Evolutionary conservation across 768 basidiomycete genomes (phyloP), one percentile per base, ranked within the genome.

Genomic region (Collybiopsis luxurians): DNA sequence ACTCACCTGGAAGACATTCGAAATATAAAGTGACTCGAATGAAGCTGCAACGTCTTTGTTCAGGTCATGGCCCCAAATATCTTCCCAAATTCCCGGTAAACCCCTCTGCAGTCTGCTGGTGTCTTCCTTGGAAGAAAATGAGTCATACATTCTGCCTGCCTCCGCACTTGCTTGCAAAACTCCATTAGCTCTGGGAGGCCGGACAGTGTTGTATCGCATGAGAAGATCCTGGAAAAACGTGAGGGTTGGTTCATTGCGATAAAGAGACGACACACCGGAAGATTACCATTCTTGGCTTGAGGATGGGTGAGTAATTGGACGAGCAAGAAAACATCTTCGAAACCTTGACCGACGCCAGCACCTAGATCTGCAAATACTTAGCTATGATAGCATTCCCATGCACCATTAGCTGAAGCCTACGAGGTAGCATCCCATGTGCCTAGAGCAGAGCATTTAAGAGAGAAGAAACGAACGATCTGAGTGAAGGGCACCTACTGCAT

Each of bases 361-460:
- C 82, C 83, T 10, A 85, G 68, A 6, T 27, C 21, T 28, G 19
- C 38, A 40, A 39, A 53, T 23, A 44, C 27, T 24, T 9, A 53
- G 21, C 30, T 12, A 23, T 17, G 31, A 34, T 5, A 34, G n/a
- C n/a, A n/a, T n/a, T n/a, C n/a, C n/a, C n/a, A n/a, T n/a, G n/a
- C n/a, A n/a, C n/a, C n/a, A n/a, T n/a, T n/a, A n/a, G n/a, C 55
- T 28, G 27, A 27, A 28, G 30, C 46, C 4, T 23, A 65, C 85
- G 82, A 0, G 85, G 83, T 31, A 76, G 61, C 83, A 84, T 84
- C 0, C 70, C 81, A 61, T 85, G 84, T 9, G 83, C 83, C 78
- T 78, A n/a, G 40, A 21, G 34, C 15, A 31, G n/a, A 48, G 13
- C 47, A 51, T 15, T 26, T 48, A 21, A 11, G 34, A 3, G 24